Base-by-base conservation (phyloP, 2,329 filamentous ascomycete genomes). In the Claviceps africana region DNA sequence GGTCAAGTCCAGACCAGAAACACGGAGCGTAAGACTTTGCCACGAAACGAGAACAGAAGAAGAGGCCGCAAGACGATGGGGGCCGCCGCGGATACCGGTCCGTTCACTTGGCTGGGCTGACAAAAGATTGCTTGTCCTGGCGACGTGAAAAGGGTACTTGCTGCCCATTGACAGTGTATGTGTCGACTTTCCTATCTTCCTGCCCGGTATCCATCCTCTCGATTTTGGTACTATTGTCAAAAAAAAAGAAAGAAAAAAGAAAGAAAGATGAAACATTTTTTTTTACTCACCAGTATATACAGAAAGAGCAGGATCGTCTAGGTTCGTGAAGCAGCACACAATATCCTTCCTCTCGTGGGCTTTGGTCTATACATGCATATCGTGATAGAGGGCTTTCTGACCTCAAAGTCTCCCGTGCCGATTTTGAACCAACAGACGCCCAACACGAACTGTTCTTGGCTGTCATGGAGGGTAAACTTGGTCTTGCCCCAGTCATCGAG, bases 381-480 rank as follows among this genome's bases (percentile, higher is more conserved):
- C 3, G 13, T 25, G 5, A 25, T 3, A 25, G 25, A 25, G 5
- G 25, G 25, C 25, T 3, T 25, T 25, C 25, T 25, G 25, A 25
- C 11, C 2, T 35, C 10, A 13, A 15, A 13, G 33, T 4, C 33
- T 35, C 15, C 11, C 13, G 13, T 11, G 11, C 33, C 13, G 21
- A 46, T 25, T 25, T 5, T 5, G n/a, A 13, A 47, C 19, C 28
- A 40, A 15, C 39, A 64, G 70, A 72, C 55, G 65, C 71, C 53
- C 64, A 66, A 54, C 64, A 64, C 67, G 68, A 52, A 21, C 50
- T 55, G n/a, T 52, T 46, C 47, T 61, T 64, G 5, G 61, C 72
- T 53, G 64, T 71, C 1, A 67, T 72, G 43, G 62, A 65, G 37
- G 70, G 72, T 48, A 65, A 66, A 42, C 66, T 77, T 5, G 68